Conservation (phyloP, 257 asterid species). For the Solanum chmielewskii region DNA sequence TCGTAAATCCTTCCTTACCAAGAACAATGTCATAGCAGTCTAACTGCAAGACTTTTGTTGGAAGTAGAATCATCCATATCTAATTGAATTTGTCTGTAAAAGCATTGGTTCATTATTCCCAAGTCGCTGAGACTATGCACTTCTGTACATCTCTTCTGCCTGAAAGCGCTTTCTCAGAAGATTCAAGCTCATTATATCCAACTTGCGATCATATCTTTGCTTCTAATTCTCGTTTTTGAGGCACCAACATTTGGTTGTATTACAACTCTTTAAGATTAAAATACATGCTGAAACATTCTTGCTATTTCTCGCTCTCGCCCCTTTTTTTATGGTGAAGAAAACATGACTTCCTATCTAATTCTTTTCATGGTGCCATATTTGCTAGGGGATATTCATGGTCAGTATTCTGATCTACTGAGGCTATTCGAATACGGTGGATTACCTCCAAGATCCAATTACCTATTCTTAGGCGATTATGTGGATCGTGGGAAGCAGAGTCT, state of each 20-base stretch:
- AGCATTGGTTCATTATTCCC: background rate
- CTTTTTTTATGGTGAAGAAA: background rate
- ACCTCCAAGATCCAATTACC: slow-evolving; percentile 68
- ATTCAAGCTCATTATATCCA: background rate
- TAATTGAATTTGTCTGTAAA: background rate
- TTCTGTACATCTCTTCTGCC: background rate
- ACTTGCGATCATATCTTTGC: background rate
- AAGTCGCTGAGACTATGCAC: background rate
- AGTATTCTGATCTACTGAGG: slow-evolving; percentile 67
- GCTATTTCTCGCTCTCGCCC: background rate
- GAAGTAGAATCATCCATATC: background rate
- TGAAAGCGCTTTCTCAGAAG: background rate
- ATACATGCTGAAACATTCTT: background rate
- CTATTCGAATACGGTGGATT: slow-evolving; percentile 67
- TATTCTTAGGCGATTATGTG: slow-evolving; percentile 72
- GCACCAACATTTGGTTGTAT: background rate
- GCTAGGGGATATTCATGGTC: slow-evolving; percentile 79
- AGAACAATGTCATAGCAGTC: background rate
- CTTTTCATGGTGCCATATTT: background rate
- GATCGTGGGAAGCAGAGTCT: slow-evolving; percentile 84
- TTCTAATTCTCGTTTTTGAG: background rate
- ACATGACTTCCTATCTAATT: background rate
- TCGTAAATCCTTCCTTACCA: background rate
- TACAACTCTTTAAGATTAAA: background rate
- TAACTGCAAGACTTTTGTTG: background rate